phyloP scores from a whole-genome alignment of 176 grass and related monocot genomes.

The Eleusine coracana region DNA sequence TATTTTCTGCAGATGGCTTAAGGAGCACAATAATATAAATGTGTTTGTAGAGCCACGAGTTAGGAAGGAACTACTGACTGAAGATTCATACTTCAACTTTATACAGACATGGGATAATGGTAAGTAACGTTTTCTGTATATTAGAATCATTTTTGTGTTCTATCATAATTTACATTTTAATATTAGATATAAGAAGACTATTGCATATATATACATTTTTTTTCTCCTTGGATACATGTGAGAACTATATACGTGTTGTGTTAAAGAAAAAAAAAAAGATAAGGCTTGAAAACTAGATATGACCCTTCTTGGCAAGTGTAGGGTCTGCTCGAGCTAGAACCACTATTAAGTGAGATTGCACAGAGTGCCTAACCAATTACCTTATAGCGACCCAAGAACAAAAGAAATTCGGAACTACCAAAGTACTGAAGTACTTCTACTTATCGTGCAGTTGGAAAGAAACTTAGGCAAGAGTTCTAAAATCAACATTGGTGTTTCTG shows the following conservation, averaged over 20 bases:
- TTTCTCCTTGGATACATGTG: background rate
- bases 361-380: background rate
- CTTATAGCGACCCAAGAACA: background rate
- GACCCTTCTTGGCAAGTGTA: background rate
- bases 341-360: background rate
- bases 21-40: constrained; percentile 70
- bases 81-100: constrained; percentile 78
- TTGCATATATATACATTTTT: background rate
- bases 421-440: background rate
- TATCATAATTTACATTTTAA: background rate
- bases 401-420: background rate
- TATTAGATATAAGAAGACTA: constrained; percentile 17
- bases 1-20: constrained; percentile 82
- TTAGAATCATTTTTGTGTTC: background rate
- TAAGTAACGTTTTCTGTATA: constrained; percentile 42
- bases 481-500: background rate
- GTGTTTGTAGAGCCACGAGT: constrained; percentile 84
- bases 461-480: background rate
- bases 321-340: background rate
- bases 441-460: background rate
- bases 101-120: constrained; percentile 85
- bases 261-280: background rate
- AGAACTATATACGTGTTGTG: background rate
- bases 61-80: constrained; percentile 67
- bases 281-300: background rate